Base-by-base conservation (phyloP, 768 basidiomycete species). In the Tephrocybe sp. region DNA sequence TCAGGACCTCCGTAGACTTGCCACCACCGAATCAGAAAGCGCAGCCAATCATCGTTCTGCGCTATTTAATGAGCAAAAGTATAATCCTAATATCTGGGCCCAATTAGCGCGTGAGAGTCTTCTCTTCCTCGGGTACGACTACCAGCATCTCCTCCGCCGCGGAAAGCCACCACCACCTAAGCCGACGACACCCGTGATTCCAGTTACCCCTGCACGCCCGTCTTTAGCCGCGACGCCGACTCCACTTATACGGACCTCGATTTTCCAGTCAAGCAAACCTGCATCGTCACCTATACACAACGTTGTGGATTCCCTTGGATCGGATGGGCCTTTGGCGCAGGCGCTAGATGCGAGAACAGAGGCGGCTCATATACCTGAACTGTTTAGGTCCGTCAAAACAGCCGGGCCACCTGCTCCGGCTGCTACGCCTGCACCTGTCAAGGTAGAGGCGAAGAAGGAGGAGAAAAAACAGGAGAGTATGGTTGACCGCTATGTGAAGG, bases 31-130 rank as follows among this genome's bases (percentile, higher is more conserved):
- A 5, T 70, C 73, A 4, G 40, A 75, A 2, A 57, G 69, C 1
- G 75, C 75, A 0, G 62, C 68, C 10, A 62, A 74, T 0, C 75
- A 73, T 31, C 75, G 86, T 10, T 74, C 75, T 0, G 73, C 78
- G 0, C 60, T 90, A 0, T 90, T 89, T 58, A 75, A 75, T 0
- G 87, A 90, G 57, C 83, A 86, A 60, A 86, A 85, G 57, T 79
- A 80, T 45, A 73, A 69, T 7, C 84, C 83, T 0, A 80, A 70
- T 45, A 65, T 88, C 8, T 92, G 90, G 89, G 71, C 69, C 16
- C 72, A 73, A 1, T 67, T 90, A 30, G 71, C 72, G 7, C 76
- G 87, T 4, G 80, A 83, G 48, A 72, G 77, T 7, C 72, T 92
- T 2, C 60, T 87, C 9, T 62, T 77, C 6, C 72, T 92, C 1